Base-by-base conservation (phyloP, 2,329 filamentous ascomycete genomes). In the Golovinomyces cichoracearum region DNA sequence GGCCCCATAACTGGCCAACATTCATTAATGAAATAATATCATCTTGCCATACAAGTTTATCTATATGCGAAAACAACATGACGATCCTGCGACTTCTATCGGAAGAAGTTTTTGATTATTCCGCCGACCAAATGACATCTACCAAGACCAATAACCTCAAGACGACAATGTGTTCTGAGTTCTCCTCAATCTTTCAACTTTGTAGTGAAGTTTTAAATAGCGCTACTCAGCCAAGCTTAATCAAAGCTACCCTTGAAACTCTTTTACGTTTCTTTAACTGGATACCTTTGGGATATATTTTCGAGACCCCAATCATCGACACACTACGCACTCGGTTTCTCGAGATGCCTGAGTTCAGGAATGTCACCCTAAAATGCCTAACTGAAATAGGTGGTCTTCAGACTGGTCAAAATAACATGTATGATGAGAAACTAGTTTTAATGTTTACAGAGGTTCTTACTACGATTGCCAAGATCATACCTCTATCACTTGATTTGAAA, bases 31-130 rank as follows among this genome's bases (percentile, higher is more conserved):
- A 98, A 69, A 98, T 98, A 65, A 85, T 98, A 58, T 81, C 84
- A 21, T 88, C 90, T 49, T 95, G 86, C 66, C 86, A 93, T 63
- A 88, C 83, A 56, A 94, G 82, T 65, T 70, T 98, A 48, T 90
- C 88, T 33, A 92, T 98, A 58, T 98, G 92, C 73, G 90, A 98
- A 68, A 98, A 98, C 70, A 98, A 98, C 71, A 98, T 98, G 90
- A 85, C 83, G 54, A 95, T 98, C 57, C 74, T 98, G 57, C 80
- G 90, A 51, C 69, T 98, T 58, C 73, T 98, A 42, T 98, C 90
- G 5, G 90, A 98, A 64, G 90, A 98, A 64, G 88, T 98, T 33
- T 98, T 98, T 61, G 90, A 98, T 68, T 98, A 92, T 65, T 98
- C 90, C 1, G 84, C 88, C 54, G 90, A 98, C 61, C 84, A 94